These are phyloP conservation scores for Pythium insidiosum DNA, from an alignment of 352 stramenopile species.

Conservation along the genomic window DNA sequence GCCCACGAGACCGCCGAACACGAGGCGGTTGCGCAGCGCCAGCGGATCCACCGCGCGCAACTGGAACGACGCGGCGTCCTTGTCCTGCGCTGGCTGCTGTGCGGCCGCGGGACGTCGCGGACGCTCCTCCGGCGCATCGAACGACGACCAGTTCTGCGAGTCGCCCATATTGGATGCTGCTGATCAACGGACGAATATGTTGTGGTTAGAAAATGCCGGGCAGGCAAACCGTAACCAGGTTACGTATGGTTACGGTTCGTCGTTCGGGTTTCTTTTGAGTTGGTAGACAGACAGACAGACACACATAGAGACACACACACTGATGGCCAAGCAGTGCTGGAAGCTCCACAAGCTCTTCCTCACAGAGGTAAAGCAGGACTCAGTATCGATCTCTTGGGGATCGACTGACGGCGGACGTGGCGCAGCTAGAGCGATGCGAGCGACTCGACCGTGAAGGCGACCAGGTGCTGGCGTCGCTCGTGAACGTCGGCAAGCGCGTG, in stretches of 20 bases:
- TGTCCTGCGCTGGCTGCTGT: constrained; percentile 1
- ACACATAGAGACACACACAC: too few relatives aligned
- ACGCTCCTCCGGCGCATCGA: constrained; percentile 40
- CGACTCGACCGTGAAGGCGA: constrained; percentile 50
- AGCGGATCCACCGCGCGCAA: constrained; percentile 29
- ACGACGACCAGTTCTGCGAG: constrained; percentile 79
- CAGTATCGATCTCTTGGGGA: too few relatives aligned
- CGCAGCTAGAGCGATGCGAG: constrained; percentile 25
- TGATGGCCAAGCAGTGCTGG: constrained; percentile 48
- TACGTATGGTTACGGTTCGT: too few relatives aligned
- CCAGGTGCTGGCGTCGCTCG: constrained; percentile 59
- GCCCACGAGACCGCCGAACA: constrained; percentile 72
- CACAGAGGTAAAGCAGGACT: constrained; percentile 24
- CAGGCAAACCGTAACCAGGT: too few relatives aligned
- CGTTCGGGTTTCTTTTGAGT: too few relatives aligned
- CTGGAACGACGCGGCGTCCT: background rate
- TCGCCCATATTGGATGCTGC: constrained; percentile 33
- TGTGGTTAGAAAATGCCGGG: too few relatives aligned
- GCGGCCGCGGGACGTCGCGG: constrained; percentile 9
- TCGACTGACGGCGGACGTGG: background rate
- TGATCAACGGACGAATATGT: too few relatives aligned
- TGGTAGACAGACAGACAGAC: too few relatives aligned
- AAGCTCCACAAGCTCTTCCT: constrained; percentile 66
- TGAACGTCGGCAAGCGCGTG: constrained; percentile 54
- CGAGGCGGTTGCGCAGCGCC: constrained; percentile 55